Base-by-base conservation (phyloP, 1,139 yeast genomes). In the Hansenula lynferdii region DNA sequence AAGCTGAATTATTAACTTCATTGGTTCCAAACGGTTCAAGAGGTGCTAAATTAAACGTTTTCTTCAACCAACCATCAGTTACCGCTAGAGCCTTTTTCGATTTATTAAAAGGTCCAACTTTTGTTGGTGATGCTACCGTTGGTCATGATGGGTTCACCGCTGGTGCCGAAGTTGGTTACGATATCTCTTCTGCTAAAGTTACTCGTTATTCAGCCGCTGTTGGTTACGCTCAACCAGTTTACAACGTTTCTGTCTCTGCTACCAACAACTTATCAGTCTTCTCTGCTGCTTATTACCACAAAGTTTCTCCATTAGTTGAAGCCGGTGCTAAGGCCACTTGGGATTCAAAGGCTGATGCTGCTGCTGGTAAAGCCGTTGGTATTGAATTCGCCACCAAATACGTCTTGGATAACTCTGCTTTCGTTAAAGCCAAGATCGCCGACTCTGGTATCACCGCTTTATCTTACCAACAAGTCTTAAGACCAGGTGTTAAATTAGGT, bases 241-340 rank as follows among this genome's bases (percentile, higher is more conserved):
- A 89, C 80, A 75, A 95, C 48, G 80, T 92, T 54, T 89, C 96
- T 48, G 76, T 92, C 51, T 80, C 94, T 57, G 89, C 95, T 58
- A 77, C 94, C 64, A 80, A 85, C 74, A 87, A 89, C 80, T 77
- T 90, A 65, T 78, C 89, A 44, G 82, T 90, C 54, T 87, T 84
- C 78, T 75, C 96, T 43, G 97, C 97, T 58, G 92, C 96, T 56
- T 89, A 90, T 81, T 92, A 80, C 89, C 97, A 92, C 84, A 85
- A 77, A 69, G 95, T 92, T 51, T 79, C 89, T 56, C 85, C 94
- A 51, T 70, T 73, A 57, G 89, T 92, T 57, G 96, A 92, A 77
- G 96, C 90, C 57, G 97, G 97, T 73, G 96, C 97, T 58, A 90
- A 85, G 77, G 96, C 97, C 60, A 82, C 94, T 54, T 86, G 94